Percentiles rank a stretch among this genome's conserved stretches.
These are phyloP conservation scores for Malus hybrid DNA, from an alignment of 331 rosid species.

Conservation along the genomic window DNA sequence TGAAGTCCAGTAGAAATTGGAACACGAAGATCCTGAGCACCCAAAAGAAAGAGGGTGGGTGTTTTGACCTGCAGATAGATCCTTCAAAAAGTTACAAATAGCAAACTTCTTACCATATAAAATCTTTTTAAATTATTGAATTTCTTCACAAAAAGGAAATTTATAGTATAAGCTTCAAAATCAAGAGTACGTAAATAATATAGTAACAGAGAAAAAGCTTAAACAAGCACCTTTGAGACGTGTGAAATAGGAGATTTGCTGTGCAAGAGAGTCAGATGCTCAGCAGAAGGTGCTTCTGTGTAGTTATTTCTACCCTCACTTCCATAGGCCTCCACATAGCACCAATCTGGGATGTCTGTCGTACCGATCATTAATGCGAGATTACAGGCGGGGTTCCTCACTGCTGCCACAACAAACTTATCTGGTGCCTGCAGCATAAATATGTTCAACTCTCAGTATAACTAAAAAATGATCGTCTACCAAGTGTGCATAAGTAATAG, in stretches of 20 bases:
- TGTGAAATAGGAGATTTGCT: constrained; percentile 83
- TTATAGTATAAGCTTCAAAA: neutral
- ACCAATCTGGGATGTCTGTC: constrained; percentile 88
- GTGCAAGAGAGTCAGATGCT: constrained; percentile 47
- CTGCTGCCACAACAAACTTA: constrained; percentile 76
- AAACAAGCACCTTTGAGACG: constrained; percentile 54
- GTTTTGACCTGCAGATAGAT: constrained; percentile 66
- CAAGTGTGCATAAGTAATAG: neutral
- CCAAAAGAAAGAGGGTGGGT: constrained; percentile 77
- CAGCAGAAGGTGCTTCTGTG: constrained; percentile 72
- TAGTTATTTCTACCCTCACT: constrained; percentile 30
- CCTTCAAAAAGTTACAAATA: neutral
- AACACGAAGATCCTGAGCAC: constrained; percentile 89
- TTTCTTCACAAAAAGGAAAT: neutral
- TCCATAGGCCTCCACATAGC: constrained; percentile 74
- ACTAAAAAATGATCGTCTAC: neutral
- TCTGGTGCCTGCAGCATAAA: constrained; percentile 68
- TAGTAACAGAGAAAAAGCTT: neutral
- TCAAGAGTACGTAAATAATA: neutral
- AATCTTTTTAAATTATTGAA: neutral
- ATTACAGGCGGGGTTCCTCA: constrained; percentile 76
- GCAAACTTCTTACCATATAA: neutral
- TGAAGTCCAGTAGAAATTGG: constrained; percentile 71
- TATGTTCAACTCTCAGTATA: constrained; percentile 1
- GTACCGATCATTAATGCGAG: constrained; percentile 80